Evolutionary conservation across 2,329 filamentous ascomycete species (phyloP).

Genomic region (Clonostachys byssicola): DNA sequence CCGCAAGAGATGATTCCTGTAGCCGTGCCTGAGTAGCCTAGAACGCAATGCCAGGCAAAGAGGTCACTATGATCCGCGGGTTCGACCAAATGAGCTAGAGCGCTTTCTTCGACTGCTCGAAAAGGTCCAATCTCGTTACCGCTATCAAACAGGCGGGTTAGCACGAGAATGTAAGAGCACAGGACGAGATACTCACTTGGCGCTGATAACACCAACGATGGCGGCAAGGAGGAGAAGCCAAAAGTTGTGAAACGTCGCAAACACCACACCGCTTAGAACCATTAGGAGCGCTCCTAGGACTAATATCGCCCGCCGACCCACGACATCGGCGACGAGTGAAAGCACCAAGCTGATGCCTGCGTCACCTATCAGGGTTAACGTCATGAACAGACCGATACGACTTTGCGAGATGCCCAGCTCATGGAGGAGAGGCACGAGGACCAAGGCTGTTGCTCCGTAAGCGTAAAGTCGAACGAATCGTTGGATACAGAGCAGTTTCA

Average conservation of each 20-base stretch:
- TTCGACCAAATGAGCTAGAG: slow-evolving; percentile 50
- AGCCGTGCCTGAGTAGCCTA: slow-evolving; percentile 56
- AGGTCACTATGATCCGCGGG: slow-evolving; percentile 44
- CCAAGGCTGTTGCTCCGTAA: slow-evolving; percentile 54
- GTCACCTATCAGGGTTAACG: slow-evolving; percentile 57
- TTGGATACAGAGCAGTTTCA: slow-evolving; percentile 53
- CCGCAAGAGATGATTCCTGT: slow-evolving; percentile 56
- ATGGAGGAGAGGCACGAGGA: slow-evolving; percentile 52
- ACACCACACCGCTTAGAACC: slow-evolving; percentile 49
- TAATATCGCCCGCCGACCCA: slow-evolving; percentile 51
- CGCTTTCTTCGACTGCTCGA: slow-evolving; percentile 57
- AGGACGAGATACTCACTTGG: slow-evolving; percentile 15
- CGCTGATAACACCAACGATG: slow-evolving; percentile 59
- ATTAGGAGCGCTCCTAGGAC: slow-evolving; percentile 50
- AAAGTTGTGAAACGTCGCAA: slow-evolving; percentile 47
- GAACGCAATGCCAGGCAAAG: slow-evolving; percentile 58
- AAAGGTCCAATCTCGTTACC: slow-evolving; percentile 64
- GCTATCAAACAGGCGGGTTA: slow-evolving; percentile 19
- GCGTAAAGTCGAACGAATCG: slow-evolving; percentile 60
- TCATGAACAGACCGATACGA: slow-evolving; percentile 61
- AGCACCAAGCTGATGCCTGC: slow-evolving; percentile 53
- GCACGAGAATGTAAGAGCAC: neutral
- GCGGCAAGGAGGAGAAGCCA: slow-evolving; percentile 55
- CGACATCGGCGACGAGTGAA: slow-evolving; percentile 52
- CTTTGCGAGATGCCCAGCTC: slow-evolving; percentile 43